Base-by-base conservation (phyloP, 208 protist species). In the Paratrypanosoma confusum region DNA sequence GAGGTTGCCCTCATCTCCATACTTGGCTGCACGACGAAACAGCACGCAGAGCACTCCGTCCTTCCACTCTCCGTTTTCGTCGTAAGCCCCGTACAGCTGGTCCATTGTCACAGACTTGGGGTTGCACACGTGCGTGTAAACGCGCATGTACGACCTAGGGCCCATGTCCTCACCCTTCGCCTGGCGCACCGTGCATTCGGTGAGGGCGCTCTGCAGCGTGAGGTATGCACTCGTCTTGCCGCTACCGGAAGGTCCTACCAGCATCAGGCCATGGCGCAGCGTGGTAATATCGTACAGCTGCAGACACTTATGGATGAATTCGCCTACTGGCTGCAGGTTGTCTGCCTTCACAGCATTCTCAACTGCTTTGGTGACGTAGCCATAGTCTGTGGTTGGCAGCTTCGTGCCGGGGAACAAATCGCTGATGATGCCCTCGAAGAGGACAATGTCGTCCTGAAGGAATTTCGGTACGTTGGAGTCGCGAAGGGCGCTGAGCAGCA, bases 401-500 rank as follows among this genome's bases (percentile, higher is more conserved):
- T 83, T 63, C 5, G 89, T 90, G 35, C 87, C 93, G n/a, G 97
- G 97, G 71, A 99, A 99, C 8, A 99, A 59, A 65, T 99, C 97
- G 21, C 83, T 96, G 25, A 99, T 96, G 57, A 99, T 99, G 41
- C 94, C 94, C 54, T 95, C 89, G 64, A 97, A 98, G 8, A 97
- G 72, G 0, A 93, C 42, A 48, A 95, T 90, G 45, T 95, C 90
- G 45, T 90, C 85, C 44, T 86, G 76, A 0, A 98, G 69, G 61
- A 99, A 99, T 69, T 99, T 99, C 39, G 96, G 96, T 44, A 97
- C 77, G 71, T 99, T 99, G 16, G 87, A 96, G 77, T 99, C 96
- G 26, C 87, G 73, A 31, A 99, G 66, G 7, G 96, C 92, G 20
- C 89, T 80, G 18, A 98, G 82, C 26, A 98, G 60, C 32, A 99